phyloP scores from a whole-genome alignment of 2,329 filamentous ascomycete genomes.

The Lachnellula occidentalis region DNA sequence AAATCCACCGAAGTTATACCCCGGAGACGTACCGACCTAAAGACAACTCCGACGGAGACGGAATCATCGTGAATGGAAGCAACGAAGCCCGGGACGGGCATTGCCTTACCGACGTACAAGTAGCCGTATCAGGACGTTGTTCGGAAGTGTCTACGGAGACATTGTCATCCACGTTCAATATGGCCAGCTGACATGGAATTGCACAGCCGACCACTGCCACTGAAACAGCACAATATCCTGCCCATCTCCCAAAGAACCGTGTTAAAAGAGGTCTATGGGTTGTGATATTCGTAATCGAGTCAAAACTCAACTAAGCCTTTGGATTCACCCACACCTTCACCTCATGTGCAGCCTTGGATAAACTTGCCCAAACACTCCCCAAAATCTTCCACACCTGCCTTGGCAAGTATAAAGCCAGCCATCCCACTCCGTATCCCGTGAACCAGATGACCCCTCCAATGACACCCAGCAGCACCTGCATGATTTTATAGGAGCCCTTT shows the following conservation, averaged over 20 bases:
- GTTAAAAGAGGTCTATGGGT: neutral
- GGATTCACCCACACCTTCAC: constrained; percentile 35
- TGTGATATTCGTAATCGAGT: too few relatives aligned
- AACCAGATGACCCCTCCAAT: constrained; percentile 29
- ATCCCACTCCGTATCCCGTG: constrained; percentile 24
- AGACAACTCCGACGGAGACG: constrained; percentile 53
- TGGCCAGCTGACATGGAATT: constrained; percentile 34
- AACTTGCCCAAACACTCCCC: constrained; percentile 28
- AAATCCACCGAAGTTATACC: too few relatives aligned
- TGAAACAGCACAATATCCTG: neutral
- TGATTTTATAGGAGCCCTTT: constrained; percentile 22
- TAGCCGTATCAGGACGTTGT: constrained; percentile 71
- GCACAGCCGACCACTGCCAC: constrained; percentile 14
- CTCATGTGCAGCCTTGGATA: constrained; percentile 33
- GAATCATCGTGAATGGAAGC: constrained; percentile 72
- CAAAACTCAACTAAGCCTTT: constrained; percentile 25
- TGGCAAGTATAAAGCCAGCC: constrained; percentile 33
- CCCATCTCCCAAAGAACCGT: neutral
- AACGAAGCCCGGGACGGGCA: constrained; percentile 64
- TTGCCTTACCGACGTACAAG: constrained; percentile 69
- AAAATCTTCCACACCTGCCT: constrained; percentile 31
- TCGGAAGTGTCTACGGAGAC: constrained; percentile 65
- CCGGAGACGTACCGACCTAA: too few relatives aligned
- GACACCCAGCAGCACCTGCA: constrained; percentile 31
- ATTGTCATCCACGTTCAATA: constrained; percentile 70